These are phyloP conservation scores for Stephania yunnanensis DNA, from an alignment of 164 flowering plant genomes.

Conservation along the genomic window DNA sequence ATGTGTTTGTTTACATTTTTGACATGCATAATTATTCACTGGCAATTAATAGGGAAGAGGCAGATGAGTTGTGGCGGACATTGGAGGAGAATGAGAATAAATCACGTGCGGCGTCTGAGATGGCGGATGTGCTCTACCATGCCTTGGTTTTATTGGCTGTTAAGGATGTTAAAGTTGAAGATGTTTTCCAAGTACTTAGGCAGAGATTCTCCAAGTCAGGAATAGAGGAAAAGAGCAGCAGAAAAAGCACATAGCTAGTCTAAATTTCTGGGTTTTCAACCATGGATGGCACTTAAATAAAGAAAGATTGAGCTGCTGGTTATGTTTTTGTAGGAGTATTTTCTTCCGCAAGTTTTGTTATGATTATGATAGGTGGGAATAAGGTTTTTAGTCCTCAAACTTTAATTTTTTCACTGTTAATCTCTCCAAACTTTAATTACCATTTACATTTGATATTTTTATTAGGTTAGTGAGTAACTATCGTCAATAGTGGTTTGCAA, in stretches of 20 bases:
- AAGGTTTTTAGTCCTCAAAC: too few species aligned
- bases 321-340: not conserved
- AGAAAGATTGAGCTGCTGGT: not conserved
- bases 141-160: conserved; percentile 63
- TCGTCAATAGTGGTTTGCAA: too few species aligned
- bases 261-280: not conserved
- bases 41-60: conserved; percentile 67
- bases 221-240: conserved; percentile 70
- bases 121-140: conserved; percentile 91
- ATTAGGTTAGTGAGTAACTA: too few species aligned
- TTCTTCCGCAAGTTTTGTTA: not conserved
- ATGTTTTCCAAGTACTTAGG: conserved; percentile 64
- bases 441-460: too few species aligned
- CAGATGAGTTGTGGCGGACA: conserved; percentile 82
- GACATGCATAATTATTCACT: not conserved
- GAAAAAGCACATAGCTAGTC: conserved; percentile 24
- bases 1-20: not conserved
- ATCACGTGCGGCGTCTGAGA: conserved; percentile 70
- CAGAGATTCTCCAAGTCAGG: conserved; percentile 73
- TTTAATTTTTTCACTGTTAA: too few species aligned
- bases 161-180: conserved; percentile 64
- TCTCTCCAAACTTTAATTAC: too few species aligned
- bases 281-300: not conserved
- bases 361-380: too few species aligned
- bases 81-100: conserved; percentile 68